These are phyloP conservation scores for Candida vartiovaarae DNA, from an alignment of 805 yeast species.

Conservation along the genomic window DNA sequence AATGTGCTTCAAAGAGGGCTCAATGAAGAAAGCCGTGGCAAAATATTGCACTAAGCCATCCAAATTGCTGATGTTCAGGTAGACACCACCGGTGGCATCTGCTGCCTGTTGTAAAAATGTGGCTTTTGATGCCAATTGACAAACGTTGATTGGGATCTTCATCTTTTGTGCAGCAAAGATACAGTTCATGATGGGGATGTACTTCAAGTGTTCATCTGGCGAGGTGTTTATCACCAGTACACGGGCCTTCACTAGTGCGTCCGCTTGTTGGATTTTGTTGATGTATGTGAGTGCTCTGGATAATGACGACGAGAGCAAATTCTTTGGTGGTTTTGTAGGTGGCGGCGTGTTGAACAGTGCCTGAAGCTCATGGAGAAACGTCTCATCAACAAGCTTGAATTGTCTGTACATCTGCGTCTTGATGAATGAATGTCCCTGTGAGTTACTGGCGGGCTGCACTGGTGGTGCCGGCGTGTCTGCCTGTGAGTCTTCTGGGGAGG, in stretches of 20 bases:
- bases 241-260: conserved; percentile 53
- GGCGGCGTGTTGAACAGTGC: conserved; percentile 24
- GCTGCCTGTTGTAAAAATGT: conserved; percentile 93
- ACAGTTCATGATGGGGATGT: conserved; percentile 90
- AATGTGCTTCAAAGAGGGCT: conserved; percentile 72
- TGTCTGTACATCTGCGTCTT: conserved; percentile 75
- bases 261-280: conserved; percentile 41
- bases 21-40: conserved; percentile 75
- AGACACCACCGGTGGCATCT: conserved; percentile 90
- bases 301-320: conserved; percentile 68
- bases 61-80: conserved; percentile 60
- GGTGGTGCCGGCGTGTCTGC: conserved; percentile 13
- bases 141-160: conserved; percentile 85
- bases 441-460: conserved; percentile 3
- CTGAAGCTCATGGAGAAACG: conserved; percentile 54
- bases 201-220: conserved; percentile 71
- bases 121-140: conserved; percentile 65
- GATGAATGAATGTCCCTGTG: conserved; percentile 28
- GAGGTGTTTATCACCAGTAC: conserved; percentile 57
- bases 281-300: conserved; percentile 77
- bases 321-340: conserved; percentile 31
- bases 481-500: conserved; percentile 5
- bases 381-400: conserved; percentile 71
- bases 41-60: conserved; percentile 79
- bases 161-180: conserved; percentile 94